Evolutionary conservation across 1,139 yeast genomes (phyloP).

Genomic region (Petasospora fabianii): DNA sequence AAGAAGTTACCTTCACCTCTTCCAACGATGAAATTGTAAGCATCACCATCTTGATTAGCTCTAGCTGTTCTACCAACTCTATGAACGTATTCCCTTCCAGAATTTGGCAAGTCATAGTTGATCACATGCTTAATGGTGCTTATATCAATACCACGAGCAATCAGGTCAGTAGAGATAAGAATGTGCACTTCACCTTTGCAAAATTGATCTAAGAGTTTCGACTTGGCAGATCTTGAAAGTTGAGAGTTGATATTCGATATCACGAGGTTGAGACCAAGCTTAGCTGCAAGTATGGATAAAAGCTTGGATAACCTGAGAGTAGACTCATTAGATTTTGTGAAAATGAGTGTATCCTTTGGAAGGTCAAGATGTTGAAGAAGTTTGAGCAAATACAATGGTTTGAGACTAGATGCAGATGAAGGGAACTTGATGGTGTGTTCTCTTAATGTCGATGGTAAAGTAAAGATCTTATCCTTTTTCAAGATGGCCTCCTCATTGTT

Average conservation of each 20-base stretch:
- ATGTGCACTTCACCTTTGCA: conserved; percentile 46
- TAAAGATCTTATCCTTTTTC: conserved; percentile 47
- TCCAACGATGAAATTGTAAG: conserved; percentile 67
- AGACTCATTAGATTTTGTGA: conserved; percentile 84
- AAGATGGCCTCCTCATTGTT: conserved; percentile 46
- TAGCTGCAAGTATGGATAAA: conserved; percentile 43
- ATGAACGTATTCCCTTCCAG: conserved; percentile 90
- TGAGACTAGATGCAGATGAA: conserved; percentile 54
- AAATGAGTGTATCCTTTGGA: conserved; percentile 50
- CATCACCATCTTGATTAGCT: conserved; percentile 75
- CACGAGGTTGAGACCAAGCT: conserved; percentile 23
- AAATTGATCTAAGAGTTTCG: conserved; percentile 53
- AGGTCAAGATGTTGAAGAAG: conserved; percentile 37
- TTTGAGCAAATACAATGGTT: conserved; percentile 69
- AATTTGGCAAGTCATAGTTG: conserved; percentile 86
- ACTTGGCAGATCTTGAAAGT: conserved; percentile 40
- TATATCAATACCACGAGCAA: conserved; percentile 92
- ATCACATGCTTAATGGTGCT: conserved; percentile 67
- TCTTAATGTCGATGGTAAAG: conserved; percentile 51
- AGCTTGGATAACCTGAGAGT: conserved; percentile 71
- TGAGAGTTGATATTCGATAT: conserved; percentile 35
- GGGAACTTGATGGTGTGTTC: conserved; percentile 52
- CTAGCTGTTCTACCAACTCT: conserved; percentile 97
- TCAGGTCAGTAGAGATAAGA: conserved; percentile 84
- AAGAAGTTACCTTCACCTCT: conserved; percentile 68